Evolutionary conservation across 148 eudicot genomes (phyloP), one percentile per base, ranked within the genome.

Genomic region (Rhododendron ovatum): DNA sequence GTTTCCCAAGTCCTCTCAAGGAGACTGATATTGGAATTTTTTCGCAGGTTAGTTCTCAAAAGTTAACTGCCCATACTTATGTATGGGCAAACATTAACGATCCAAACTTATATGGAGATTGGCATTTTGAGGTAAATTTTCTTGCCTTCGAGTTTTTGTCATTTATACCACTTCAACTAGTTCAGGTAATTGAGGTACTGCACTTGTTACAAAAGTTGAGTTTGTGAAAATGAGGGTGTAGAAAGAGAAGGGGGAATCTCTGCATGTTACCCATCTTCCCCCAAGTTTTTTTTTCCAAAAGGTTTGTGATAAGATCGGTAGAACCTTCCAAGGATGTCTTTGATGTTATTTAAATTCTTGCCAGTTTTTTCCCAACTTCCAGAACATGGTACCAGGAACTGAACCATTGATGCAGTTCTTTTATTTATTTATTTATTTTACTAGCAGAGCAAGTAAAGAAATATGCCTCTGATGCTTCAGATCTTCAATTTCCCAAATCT

Each of bases 111-210:
- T 92, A 93, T 81, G 98, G 99, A 83, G 92, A 91, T 6, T 96
- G 98, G 98, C 90, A 92, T 88, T 95, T 92, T 88, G 95, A 94
- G 95, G 99, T 96, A 90, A 84, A 30, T 13, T 87, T 14, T 18
- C 53, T 48, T 41, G 12, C 13, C 33, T 50, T 48, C 10, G 26
- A 15, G 24, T 50, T 50, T 85, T 45, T 59, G 30, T 45, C 10
- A 5, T 80, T 75, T 61, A 0, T 86, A 33, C 48, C 18, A 12
- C 20, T 77, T 76, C 48, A 17, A 76, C 80, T n/a, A 9, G 17
- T 11, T 43, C 10, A 24, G 14, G 28, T 7, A 41, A 43, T 43
- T 65, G 50, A 39, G 79, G 11, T 28, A 20, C 7, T 47, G 59
- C 33, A 48, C 5, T 48, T 47, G 30, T 24, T 1, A 9, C 45